Base-by-base conservation (phyloP, 1,284 basidiomycete species). In the Phylloporus sp. region DNA sequence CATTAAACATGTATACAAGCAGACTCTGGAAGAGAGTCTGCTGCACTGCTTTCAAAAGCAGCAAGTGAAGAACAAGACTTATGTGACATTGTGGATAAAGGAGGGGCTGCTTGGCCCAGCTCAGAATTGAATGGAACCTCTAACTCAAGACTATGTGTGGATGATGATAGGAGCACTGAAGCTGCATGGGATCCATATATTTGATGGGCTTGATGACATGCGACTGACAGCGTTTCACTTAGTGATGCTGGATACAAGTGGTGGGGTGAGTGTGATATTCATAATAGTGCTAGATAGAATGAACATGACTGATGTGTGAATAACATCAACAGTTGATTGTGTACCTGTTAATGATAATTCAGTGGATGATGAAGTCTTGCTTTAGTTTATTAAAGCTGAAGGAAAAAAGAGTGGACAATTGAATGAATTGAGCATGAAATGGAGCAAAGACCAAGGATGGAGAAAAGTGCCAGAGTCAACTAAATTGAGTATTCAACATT, bases 401-500 rank as follows among this genome's bases (percentile, higher is more conserved):
- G 10, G 24, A 28, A 4, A 47, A 6, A 12, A n/a, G 28, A 4
- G 46, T 26, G 4, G n/a, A 47, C 46, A 4, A 37, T 37, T 37
- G 34, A 7, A 15, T 8, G 22, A n/a, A 8, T 8, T 2, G 11
- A n/a, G 24, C 11, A 7, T 6, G 24, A 28, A 4, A 28, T 6
- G 5, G 7, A 10, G 7, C 4, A 5, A 6, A 11, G n/a, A 13
- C 34, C 10, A 24, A 47, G 17, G 24, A n/a, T 24, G 8, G 3
- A 12, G 46, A 10, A 15, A 4, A 37, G 6, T n/a, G 46, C 2
- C n/a, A n/a, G n/a, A n/a, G n/a, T n/a, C n/a, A n/a, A n/a, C n/a
- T n/a, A n/a, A n/a, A n/a, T n/a, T n/a, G n/a, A 10, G 24, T 4
- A 26, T 6, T 3, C 4, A 3, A 26, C 6, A 12, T 28, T 4